Base-by-base conservation (phyloP, 1,284 basidiomycete genomes). In the Amylostereum areolatum region DNA sequence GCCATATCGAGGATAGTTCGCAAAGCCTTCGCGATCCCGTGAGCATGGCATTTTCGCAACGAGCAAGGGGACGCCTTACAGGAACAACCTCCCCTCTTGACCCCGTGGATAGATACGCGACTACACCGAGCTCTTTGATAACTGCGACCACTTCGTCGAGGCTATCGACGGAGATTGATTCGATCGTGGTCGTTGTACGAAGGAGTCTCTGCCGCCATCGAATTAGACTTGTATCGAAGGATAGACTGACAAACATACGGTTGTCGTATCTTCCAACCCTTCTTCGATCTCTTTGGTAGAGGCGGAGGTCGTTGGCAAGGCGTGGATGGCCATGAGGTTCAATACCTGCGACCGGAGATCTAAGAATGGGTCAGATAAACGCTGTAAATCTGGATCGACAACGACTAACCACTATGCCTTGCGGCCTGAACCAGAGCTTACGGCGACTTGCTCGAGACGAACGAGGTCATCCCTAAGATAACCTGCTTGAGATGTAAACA, bases 261-360 rank as follows among this genome's bases (percentile, higher is more conserved):
- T 37, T 45, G 37, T 18, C 4, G 45, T 43, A 25, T 49, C 35
- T 6, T 45, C 10, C 2, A 37, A 46, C 39, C 54, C 36, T 33
- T 28, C 2, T 12, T 44, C 31, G 32, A 18, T 46, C 28, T 52
- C 45, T 47, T 55, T 34, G 18, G 55, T 41, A 12, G 54, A 47
- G 12, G 62, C 46, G 10, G 46, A 39, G 12, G 50, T 40, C 18
- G 30, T 37, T 8, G 67, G 62, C 29, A 74, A 51, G 2, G 61
- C 64, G 47, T 64, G 64, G 44, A 78, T 34, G 12, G 73, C 61
- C 62, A 77, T 67, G n/a, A 73, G 56, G 44, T 72, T 62, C 29
- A 76, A 66, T 24, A 29, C 5, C 5, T 52, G 39, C n/a, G 33
- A 36, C 30, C 29, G 49, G 50, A 44, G n/a, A 58, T 54, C 31